Percentiles rank a stretch among this genome's conserved stretches.
Evolutionary conservation across 805 yeast genomes (phyloP).

Genomic region (Metschnikowia dekortorum): DNA sequence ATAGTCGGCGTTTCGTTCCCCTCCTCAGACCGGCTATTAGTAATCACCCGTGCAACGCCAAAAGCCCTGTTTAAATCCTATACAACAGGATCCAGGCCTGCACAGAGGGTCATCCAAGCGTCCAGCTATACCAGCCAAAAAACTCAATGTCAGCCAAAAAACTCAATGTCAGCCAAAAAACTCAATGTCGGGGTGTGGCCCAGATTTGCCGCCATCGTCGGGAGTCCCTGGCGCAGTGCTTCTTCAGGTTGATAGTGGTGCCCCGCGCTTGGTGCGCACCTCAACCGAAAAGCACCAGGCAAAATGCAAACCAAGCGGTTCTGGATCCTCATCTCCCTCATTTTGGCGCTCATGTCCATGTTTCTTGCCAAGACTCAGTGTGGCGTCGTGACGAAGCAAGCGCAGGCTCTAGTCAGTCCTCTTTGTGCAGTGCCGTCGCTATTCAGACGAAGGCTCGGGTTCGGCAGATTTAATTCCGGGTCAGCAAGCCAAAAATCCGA

Average conservation of each 20-base stretch:
- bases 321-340: background rate
- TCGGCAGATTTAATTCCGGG: conserved; percentile 1
- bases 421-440: background rate
- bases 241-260: background rate
- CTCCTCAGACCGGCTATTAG: too few relatives aligned
- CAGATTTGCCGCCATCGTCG: too few relatives aligned
- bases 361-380: background rate
- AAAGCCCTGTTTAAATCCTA: too few relatives aligned
- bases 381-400: background rate
- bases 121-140: too few relatives aligned
- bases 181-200: too few relatives aligned
- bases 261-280: conserved; percentile 1
- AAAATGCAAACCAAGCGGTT: conserved; percentile 2
- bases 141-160: too few relatives aligned
- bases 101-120: too few relatives aligned
- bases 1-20: too few relatives aligned
- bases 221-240: background rate
- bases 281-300: background rate
- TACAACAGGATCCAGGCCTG: too few relatives aligned
- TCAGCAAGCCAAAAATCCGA: conserved; percentile 13
- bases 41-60: too few relatives aligned
- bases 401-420: background rate
- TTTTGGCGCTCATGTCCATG: background rate
- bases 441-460: background rate
- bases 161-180: too few relatives aligned